phyloP scores from a whole-genome alignment of 202 grass and related monocot genomes.

The Hordeum pubiflorum region DNA sequence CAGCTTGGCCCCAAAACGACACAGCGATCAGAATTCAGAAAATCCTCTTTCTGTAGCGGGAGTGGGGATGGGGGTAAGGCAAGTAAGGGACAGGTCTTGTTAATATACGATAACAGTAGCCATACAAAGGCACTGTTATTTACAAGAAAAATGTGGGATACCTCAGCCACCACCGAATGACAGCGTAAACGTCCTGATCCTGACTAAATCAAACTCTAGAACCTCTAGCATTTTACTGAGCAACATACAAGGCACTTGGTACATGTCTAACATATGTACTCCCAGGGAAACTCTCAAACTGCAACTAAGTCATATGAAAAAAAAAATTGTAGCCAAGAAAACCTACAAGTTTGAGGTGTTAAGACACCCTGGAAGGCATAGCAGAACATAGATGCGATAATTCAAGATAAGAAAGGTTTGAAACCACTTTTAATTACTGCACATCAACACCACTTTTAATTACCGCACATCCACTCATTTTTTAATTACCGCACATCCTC shows the following conservation, averaged over 20 bases:
- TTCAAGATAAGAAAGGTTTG: not conserved
- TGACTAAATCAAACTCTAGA: not conserved
- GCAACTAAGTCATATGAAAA: not conserved
- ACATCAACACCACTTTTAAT: no score
- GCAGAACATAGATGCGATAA: not conserved
- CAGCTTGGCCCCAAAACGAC: not conserved
- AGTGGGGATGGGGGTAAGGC: not conserved
- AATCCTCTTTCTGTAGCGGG: not conserved
- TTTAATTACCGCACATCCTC: not conserved
- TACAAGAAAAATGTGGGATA: not conserved
- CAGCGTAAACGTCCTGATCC: not conserved
- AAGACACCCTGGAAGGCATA: not conserved
- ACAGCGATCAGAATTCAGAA: not conserved
- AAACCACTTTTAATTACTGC: not conserved
- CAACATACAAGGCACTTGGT: not conserved
- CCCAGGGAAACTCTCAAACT: not conserved
- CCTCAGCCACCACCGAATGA: not conserved
- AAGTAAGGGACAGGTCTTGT: not conserved
- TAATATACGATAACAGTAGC: not conserved
- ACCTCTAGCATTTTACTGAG: not conserved
- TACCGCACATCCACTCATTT: no score
- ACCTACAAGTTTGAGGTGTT: not conserved
- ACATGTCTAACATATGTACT: not conserved
- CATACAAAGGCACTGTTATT: not conserved
- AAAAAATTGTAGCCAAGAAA: constrained; percentile 2